phyloP scores from a whole-genome alignment of 2,329 filamentous ascomycete species.

The Cucurbitaria berberidis region DNA sequence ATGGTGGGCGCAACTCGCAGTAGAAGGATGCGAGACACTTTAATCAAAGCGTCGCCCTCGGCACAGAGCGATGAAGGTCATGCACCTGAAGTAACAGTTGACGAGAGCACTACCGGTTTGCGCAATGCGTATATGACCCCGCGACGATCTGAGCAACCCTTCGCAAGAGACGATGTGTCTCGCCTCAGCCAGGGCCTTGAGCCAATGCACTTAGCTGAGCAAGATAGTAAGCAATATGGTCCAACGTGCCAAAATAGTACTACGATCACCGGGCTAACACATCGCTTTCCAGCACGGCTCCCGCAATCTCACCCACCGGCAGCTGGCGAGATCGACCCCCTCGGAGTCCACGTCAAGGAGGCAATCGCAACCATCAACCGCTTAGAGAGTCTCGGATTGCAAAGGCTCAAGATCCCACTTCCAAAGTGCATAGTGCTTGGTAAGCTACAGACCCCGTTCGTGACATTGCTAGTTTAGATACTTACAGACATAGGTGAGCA shows the following conservation, averaged over 20 bases:
- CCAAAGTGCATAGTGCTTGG: slow-evolving; percentile 84
- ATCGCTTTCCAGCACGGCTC: not conserved
- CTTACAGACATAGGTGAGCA: slow-evolving; percentile 63
- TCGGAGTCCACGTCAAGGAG: slow-evolving; percentile 68
- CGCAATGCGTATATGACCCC: not conserved
- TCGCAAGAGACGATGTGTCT: slow-evolving; percentile 8
- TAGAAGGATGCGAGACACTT: not conserved
- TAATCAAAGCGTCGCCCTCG: not conserved
- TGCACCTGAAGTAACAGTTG: not conserved
- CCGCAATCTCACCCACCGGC: not conserved
- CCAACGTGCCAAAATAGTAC: not conserved
- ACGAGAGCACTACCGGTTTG: not conserved
- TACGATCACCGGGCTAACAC: not conserved
- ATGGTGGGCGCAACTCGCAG: not conserved
- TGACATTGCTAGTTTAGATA: not conserved
- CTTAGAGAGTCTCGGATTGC: slow-evolving; percentile 74
- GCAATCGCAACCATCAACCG: slow-evolving; percentile 68
- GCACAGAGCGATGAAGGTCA: not conserved
- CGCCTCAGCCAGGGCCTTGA: slow-evolving; percentile 12
- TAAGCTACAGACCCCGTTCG: slow-evolving; percentile 1
- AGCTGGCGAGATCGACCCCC: slow-evolving; percentile 32
- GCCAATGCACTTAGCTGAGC: slow-evolving; percentile 4
- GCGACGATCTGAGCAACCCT: not conserved
- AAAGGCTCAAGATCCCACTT: slow-evolving; percentile 68
- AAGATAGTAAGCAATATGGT: slow-evolving; percentile 6